Evolutionary conservation across 768 basidiomycete species (phyloP), one percentile per base, ranked within the genome.

Genomic region (Chlorophyllum brunneum): DNA sequence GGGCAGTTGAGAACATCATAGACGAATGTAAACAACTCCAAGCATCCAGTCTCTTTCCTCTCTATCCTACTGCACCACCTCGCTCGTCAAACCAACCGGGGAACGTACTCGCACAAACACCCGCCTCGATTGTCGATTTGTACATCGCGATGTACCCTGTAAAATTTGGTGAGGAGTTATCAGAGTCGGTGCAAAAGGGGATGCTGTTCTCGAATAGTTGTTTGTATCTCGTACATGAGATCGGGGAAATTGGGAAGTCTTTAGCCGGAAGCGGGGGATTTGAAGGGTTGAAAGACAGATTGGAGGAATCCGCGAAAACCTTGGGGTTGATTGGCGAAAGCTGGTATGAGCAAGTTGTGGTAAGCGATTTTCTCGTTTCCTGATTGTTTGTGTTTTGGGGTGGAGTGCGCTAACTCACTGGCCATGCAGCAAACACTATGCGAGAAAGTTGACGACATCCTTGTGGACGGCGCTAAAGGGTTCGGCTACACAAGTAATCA

Each of bases 181-280:
- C 73, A 31, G 70, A 16, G 6, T 53, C 76, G 0, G 70, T 84
- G 8, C 80, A 80, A 16, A 67, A 73, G 23, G 72, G 78, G 1
- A 84, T 95, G 78, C 80, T 81, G 43, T 87, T 87, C 63, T 83
- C 89, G 15, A 97, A 97, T 63, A 87, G 95, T 56, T 91, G 85
- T 58, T 59, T 78, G 18, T 90, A 86, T 63, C 74, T 95, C 23
- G 74, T 74, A 26, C 66, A 68, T 18, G 78, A 86, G 58, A 63
- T 86, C 0, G 72, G 70, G 51, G 71, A 70, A 24, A 56, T 82
- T 18, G 67, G 66, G 40, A 57, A 61, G 20, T 22, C 43, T 4
- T 23, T 53, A 20, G 16, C 22, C 27, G 54, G 59, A 16, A 56
- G 40, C 4, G 38, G 51, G 4, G 37, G 36, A 2, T 53, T 53